Percentiles rank a stretch among this genome's conserved stretches.
These are phyloP conservation scores for Penicillium italicum DNA, from an alignment of 2,329 filamentous ascomycete genomes.

Conservation along the genomic window DNA sequence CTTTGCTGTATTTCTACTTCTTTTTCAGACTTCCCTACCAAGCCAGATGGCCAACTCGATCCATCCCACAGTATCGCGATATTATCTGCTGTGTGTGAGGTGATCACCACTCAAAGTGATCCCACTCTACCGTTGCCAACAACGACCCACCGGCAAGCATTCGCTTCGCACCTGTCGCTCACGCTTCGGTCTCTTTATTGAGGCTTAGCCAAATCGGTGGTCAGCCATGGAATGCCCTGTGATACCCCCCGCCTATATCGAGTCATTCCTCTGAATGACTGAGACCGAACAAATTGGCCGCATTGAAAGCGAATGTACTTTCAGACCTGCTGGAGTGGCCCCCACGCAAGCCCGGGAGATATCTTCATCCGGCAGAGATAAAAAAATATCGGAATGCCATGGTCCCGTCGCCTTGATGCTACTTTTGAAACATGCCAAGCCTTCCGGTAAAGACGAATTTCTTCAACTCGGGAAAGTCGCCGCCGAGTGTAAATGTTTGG, in stretches of 20 bases:
- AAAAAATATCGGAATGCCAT: not conserved
- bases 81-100: too few relatives aligned
- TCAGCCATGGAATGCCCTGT: not conserved
- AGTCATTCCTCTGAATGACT: not conserved
- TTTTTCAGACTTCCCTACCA: not conserved
- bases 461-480: not conserved
- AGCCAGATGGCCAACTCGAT: not conserved
- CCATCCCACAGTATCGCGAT: not conserved
- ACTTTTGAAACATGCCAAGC: not conserved
- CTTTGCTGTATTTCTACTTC: not conserved
- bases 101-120: not conserved
- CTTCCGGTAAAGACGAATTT: not conserved
- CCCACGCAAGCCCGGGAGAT: not conserved
- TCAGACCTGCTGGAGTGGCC: not conserved
- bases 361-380: not conserved
- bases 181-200: not conserved
- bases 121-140: not conserved
- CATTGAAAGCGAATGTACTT: not conserved
- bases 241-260: not conserved
- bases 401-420: not conserved
- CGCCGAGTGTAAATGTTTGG: not conserved
- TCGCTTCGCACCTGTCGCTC: not conserved
- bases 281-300: not conserved
- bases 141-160: not conserved
- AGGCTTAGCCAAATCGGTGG: not conserved